phyloP scores from a whole-genome alignment of 495 filamentous ascomycete species.

The Neurospora sp. region DNA sequence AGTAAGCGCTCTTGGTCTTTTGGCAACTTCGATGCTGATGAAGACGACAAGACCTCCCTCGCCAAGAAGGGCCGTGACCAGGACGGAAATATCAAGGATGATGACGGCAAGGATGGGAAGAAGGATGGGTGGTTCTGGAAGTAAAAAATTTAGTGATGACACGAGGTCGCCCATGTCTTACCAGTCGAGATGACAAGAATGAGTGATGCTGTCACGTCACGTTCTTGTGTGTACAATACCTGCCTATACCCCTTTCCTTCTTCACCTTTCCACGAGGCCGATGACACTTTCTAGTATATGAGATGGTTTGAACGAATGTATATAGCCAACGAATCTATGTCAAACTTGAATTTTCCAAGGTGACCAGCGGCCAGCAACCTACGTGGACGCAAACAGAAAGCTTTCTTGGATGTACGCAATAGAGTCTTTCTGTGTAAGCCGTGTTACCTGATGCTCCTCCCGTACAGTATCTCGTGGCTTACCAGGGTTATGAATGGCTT shows the following conservation, averaged over 20 bases:
- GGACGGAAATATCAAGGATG: not conserved
- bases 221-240: not conserved
- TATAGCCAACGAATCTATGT: not conserved
- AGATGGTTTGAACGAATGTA: not conserved
- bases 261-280: not conserved
- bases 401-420: not conserved
- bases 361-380: no score
- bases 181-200: not conserved
- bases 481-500: not conserved
- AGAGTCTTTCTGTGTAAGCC: no score
- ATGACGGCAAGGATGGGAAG: not conserved
- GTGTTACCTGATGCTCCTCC: no score
- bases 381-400: not conserved
- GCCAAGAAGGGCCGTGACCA: not conserved
- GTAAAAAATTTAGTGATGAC: not conserved
- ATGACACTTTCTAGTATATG: not conserved
- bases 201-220: not conserved
- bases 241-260: not conserved
- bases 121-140: not conserved
- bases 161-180: not conserved
- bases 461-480: not conserved
- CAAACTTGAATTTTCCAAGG: no score
- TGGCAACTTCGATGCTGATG: not conserved
- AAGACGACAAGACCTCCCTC: not conserved
- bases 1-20: not conserved